Evolutionary conservation across 495 filamentous ascomycete species (phyloP).

Genomic region (Neurospora sp.): DNA sequence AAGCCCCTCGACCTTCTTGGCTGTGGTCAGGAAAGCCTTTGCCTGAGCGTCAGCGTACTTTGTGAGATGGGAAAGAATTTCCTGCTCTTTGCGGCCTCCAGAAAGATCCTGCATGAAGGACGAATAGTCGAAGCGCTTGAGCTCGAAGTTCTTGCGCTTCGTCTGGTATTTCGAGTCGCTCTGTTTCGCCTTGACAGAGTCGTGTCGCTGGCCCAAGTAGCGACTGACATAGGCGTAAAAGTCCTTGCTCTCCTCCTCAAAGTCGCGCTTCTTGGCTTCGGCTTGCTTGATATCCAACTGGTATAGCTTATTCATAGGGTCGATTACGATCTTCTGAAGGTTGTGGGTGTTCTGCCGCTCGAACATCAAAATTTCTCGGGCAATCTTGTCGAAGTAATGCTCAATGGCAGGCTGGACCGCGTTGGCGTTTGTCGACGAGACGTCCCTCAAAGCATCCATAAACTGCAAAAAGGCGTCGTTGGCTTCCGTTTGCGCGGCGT

Average conservation of each 20-base stretch:
- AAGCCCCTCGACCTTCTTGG: constrained; percentile 80
- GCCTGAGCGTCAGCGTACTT: constrained; percentile 91
- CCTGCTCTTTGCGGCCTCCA: constrained; percentile 93
- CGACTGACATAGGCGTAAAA: constrained; percentile 92
- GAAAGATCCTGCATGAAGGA: constrained; percentile 99
- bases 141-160: constrained; percentile 86
- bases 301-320: constrained; percentile 85
- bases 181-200: constrained; percentile 96
- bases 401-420: constrained; percentile 92
- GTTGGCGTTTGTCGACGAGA: constrained; percentile 82
- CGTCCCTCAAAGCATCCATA: constrained; percentile 79
- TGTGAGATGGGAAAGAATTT: constrained; percentile 89
- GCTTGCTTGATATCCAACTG: constrained; percentile 96
- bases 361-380: constrained; percentile 77
- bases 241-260: constrained; percentile 95
- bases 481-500: constrained; percentile 66
- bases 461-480: constrained; percentile 78
- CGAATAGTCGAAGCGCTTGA: constrained; percentile 97
- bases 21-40: constrained; percentile 65
- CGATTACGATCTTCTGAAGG: constrained; percentile 86
- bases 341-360: constrained; percentile 76
- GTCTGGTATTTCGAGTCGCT: constrained; percentile 95
- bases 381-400: constrained; percentile 97
- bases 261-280: constrained; percentile 93
- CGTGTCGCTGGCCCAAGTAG: constrained; percentile 90